Evolutionary conservation across 192 early-diverging fungal species (phyloP).

Genomic region (Podila minutissima): DNA sequence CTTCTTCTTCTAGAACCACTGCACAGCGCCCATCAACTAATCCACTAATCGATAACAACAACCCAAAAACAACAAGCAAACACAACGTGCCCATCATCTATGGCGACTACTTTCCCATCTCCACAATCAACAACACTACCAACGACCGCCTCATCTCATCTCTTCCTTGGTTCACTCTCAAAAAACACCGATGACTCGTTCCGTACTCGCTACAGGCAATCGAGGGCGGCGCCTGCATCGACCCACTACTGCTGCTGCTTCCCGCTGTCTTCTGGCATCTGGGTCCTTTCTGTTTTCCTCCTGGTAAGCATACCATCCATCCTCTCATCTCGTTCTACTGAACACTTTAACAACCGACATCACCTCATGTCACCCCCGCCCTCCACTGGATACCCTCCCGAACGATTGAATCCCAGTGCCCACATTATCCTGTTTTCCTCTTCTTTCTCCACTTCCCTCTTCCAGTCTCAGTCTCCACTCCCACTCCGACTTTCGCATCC

Average conservation of each 20-base stretch:
- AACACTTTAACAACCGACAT: background rate
- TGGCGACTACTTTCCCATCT: background rate
- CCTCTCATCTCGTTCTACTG: background rate
- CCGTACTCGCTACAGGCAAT: background rate
- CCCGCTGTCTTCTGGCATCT: slow-evolving; percentile 19
- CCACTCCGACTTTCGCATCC: no score
- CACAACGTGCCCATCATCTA: no score
- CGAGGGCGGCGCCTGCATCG: background rate
- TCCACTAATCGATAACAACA: background rate
- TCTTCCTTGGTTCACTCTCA: background rate
- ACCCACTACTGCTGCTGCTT: slow-evolving; percentile 25
- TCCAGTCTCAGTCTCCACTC: no score
- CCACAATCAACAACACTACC: no score
- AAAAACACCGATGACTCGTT: background rate
- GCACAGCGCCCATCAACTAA: background rate
- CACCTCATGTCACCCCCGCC: no score
- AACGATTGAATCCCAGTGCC: no score
- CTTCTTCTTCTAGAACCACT: background rate
- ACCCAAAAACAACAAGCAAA: no score
- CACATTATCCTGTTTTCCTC: no score
- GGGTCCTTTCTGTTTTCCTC: slow-evolving; percentile 14
- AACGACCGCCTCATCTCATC: background rate
- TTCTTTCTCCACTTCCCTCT: no score
- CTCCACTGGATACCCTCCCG: no score
- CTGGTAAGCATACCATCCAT: slow-evolving; percentile 4